Base-by-base conservation (phyloP, 345 rosid genomes). In the Durio zibethinus region DNA sequence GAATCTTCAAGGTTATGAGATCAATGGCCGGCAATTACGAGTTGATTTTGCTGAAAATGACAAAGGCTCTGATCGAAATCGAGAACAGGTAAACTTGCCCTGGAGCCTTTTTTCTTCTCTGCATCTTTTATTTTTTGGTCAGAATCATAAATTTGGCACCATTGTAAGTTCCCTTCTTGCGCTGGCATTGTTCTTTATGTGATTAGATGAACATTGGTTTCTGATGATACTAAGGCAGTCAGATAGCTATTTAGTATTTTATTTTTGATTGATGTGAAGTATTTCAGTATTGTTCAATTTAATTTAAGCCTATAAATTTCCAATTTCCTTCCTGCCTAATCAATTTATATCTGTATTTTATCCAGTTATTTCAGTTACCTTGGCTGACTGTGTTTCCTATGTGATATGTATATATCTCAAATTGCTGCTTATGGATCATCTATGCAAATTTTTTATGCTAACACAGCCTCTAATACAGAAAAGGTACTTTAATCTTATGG, bases 1-100 rank as follows among this genome's bases (percentile, higher is more conserved):
- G 79, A 96, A 96, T 87, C 99, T 96, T 61, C 97, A 92, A 84
- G 95, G 97, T 76, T 93, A 92, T 52, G 93, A 89, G 82, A 92
- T 96, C 76, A 93, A 96, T 85, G 99, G 99, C 16, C 85, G 99
- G 83, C 98, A 96, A 23, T 80, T 96, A 72, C 93, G 99, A 77
- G 98, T 96, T 77, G 98, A 93, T 92, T 96, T 96, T 80, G 98
- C 99, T 25, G 99, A 96, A 88, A 96, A 96, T 87, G 98, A 96
- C 82, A 96, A 93, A 87, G 93, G 93, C 59, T 81, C 89, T 71
- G 98, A 90, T 75, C 89, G 88, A 81, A 86, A 87, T 73, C 86
- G 90, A 64, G 97, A 92, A 75, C 98, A 91, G 93, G 97, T 92
- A 72, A 77, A 57, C 62, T 70, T 66, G 4, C 75, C 43, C 23